Evolutionary conservation across 2,329 filamentous ascomycete genomes (phyloP).

Genomic region (Penicillium nordicum): DNA sequence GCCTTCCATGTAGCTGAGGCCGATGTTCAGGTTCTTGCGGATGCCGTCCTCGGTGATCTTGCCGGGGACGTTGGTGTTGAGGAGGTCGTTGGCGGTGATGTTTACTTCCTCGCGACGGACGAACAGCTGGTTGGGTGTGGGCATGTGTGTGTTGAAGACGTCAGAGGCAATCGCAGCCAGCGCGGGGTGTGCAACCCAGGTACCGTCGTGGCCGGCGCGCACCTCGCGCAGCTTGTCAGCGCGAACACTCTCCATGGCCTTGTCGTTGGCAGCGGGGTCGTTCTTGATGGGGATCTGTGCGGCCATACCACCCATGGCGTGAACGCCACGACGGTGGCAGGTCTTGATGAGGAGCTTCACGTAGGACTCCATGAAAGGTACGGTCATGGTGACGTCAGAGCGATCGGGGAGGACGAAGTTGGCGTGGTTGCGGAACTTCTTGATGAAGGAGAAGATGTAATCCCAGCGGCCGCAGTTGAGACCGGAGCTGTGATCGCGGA

Average conservation of each 20-base stretch:
- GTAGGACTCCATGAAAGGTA: constrained; percentile 97
- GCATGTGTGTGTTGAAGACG: constrained; percentile 98
- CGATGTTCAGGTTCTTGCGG: constrained; percentile 95
- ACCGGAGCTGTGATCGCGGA: constrained; percentile 91
- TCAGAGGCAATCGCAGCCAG: constrained; percentile 84
- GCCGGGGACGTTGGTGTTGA: constrained; percentile 98
- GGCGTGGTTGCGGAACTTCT: constrained; percentile 95
- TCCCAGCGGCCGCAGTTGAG: constrained; percentile 99
- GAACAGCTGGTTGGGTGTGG: constrained; percentile 94
- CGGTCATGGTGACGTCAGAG: constrained; percentile 89
- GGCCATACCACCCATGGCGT: constrained; percentile 98
- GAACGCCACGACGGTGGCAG: constrained; percentile 93
- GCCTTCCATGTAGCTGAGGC: constrained; percentile 96
- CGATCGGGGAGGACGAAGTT: constrained; percentile 93
- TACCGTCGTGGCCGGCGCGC: constrained; percentile 90
- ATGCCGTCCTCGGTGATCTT: constrained; percentile 91
- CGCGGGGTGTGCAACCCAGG: constrained; percentile 96
- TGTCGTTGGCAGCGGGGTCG: constrained; percentile 83
- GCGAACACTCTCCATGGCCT: constrained; percentile 87
- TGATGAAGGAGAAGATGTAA: constrained; percentile 99
- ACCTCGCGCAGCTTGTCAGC: constrained; percentile 96
- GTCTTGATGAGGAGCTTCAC: constrained; percentile 97
- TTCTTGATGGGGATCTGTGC: constrained; percentile 99
- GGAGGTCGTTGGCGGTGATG: constrained; percentile 81
- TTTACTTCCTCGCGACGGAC: constrained; percentile 83